A percentile compares a stretch with the other conserved stretches of the same genome.
Evolutionary conservation across 2,329 filamentous ascomycete genomes (phyloP).

Genomic region (Cadophora luteo-olivacea): DNA sequence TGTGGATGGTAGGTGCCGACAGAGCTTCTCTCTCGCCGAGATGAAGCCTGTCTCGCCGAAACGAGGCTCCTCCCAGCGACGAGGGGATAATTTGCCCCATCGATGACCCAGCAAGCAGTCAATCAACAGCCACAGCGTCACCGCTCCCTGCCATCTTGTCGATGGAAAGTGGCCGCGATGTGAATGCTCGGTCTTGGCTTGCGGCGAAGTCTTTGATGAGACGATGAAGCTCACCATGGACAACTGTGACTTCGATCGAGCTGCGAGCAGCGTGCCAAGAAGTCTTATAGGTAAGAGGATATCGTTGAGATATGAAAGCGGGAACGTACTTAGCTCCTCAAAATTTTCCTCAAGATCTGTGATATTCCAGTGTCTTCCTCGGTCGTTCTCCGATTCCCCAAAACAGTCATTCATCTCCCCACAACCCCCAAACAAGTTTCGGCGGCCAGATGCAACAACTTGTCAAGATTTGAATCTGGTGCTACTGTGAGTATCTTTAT

Average conservation of each 20-base stretch:
- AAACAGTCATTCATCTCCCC: neutral
- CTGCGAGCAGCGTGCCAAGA: conserved; percentile 1
- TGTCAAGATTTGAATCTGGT: neutral
- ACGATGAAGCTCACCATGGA: neutral
- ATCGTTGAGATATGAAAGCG: neutral
- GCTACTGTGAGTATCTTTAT: neutral
- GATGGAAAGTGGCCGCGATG: neutral
- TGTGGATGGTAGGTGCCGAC: neutral
- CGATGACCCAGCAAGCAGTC: neutral
- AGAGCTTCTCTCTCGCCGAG: neutral
- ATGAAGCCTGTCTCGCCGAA: conserved; percentile 2
- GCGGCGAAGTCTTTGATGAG: neutral
- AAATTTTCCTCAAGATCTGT: neutral
- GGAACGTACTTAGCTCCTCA: neutral
- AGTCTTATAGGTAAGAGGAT: neutral
- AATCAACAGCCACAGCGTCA: neutral
- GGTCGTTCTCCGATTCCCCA: neutral
- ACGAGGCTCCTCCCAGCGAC: conserved; percentile 2
- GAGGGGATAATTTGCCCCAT: neutral
- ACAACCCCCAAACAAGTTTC: neutral
- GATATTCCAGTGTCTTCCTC: neutral
- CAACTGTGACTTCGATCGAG: neutral
- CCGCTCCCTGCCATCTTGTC: neutral
- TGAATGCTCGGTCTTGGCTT: neutral
- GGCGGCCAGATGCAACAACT: too few relatives aligned